Evolutionary conservation across 345 rosid species (phyloP).

Genomic region (Euclidium syriacum): DNA sequence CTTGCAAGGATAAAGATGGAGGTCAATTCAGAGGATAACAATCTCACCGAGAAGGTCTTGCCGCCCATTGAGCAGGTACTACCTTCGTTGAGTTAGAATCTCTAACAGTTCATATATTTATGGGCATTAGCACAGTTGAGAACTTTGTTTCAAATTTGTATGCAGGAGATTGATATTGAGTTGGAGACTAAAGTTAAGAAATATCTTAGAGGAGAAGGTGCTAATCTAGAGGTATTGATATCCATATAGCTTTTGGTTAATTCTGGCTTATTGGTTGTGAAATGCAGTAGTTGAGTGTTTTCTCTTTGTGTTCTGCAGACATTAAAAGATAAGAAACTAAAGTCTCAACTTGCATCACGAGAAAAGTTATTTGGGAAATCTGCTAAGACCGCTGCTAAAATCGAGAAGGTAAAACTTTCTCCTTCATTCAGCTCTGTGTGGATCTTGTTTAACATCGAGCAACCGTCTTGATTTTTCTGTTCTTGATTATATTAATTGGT

Average conservation of each 20-base stretch:
- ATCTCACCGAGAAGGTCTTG: slow-evolving; percentile 20
- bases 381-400: slow-evolving; percentile 76
- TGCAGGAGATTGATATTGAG: slow-evolving; percentile 51
- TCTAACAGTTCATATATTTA: neutral
- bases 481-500: neutral
- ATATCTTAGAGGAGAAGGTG: slow-evolving; percentile 69
- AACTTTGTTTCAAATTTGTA: slow-evolving; percentile 11
- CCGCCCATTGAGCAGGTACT: slow-evolving; percentile 45
- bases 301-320: slow-evolving; percentile 14
- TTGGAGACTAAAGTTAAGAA: slow-evolving; percentile 51
- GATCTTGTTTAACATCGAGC: neutral
- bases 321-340: slow-evolving; percentile 67
- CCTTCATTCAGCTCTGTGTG: neutral
- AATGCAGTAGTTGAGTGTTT: neutral
- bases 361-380: slow-evolving; percentile 63
- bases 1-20: slow-evolving; percentile 33
- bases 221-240: slow-evolving; percentile 55
- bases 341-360: slow-evolving; percentile 60
- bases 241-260: neutral
- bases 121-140: slow-evolving; percentile 8
- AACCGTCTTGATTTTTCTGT: neutral
- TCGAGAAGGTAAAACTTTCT: slow-evolving; percentile 60
- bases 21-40: slow-evolving; percentile 28
- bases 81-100: neutral
- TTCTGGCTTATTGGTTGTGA: slow-evolving; percentile 10